phyloP scores from a whole-genome alignment of 2,329 filamentous ascomycete genomes.

The Keithomyces neogunnii region DNA sequence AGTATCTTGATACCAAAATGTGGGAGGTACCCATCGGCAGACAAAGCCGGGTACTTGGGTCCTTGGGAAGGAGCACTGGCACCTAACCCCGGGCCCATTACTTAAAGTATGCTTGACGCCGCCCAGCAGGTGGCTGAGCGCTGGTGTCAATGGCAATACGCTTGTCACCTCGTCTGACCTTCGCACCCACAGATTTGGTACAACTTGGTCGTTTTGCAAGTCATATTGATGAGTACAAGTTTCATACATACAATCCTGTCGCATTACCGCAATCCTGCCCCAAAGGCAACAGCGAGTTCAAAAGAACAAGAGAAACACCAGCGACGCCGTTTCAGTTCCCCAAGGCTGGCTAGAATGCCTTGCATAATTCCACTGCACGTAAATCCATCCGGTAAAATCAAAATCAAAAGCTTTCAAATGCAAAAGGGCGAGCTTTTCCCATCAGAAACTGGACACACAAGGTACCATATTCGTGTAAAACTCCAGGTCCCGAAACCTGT shows the following conservation, averaged over 20 bases:
- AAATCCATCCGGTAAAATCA: background rate
- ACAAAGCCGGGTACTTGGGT: too few relatives aligned
- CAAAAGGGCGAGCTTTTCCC: background rate
- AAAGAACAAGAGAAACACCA: constrained; percentile 2
- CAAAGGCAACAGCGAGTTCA: background rate
- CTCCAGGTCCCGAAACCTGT: constrained; percentile 4
- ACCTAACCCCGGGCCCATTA: too few relatives aligned
- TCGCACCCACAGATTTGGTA: background rate
- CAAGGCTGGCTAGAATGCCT: background rate
- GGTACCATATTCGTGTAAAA: background rate
- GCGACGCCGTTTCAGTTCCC: constrained; percentile 1
- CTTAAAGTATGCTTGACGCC: too few relatives aligned
- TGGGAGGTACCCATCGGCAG: too few relatives aligned
- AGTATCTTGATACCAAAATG: too few relatives aligned
- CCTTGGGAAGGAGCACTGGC: too few relatives aligned
- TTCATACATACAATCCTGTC: constrained; percentile 2
- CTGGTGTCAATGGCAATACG: too few relatives aligned
- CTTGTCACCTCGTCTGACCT: background rate
- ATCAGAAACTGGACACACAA: constrained; percentile 1
- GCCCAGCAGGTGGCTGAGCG: too few relatives aligned
- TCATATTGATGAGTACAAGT: constrained; percentile 1
- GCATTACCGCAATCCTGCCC: background rate
- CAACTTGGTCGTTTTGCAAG: background rate
- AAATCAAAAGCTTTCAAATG: background rate
- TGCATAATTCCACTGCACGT: background rate